phyloP scores from a whole-genome alignment of 805 yeast species.

The Suhomyces xylopsoci region DNA sequence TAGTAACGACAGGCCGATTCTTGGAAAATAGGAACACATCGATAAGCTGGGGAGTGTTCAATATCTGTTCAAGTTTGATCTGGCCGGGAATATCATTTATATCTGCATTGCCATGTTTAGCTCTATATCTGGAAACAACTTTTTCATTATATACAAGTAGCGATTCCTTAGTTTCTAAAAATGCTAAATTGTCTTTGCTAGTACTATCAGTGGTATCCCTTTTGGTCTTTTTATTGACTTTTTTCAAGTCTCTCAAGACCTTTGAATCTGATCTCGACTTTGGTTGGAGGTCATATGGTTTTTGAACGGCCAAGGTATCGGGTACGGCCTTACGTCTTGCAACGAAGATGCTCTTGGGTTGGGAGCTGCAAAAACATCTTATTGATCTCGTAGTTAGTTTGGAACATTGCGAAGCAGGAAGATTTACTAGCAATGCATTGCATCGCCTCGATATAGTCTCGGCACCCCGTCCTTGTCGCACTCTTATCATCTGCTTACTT shows the following conservation, averaged over 20 bases:
- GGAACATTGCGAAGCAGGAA: neutral
- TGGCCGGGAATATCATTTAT: neutral
- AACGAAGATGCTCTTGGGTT: neutral
- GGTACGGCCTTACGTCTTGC: conserved; percentile 1
- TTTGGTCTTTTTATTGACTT: conserved; percentile 21
- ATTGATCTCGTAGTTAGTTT: neutral
- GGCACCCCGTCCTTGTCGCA: neutral
- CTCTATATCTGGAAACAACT: neutral
- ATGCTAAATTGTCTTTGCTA: conserved; percentile 21
- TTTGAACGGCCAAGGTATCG: neutral
- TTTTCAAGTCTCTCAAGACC: conserved; percentile 8
- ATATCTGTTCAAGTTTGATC: conserved; percentile 11
- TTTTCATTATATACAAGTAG: conserved; percentile 8
- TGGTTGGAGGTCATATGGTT: neutral
- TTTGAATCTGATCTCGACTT: neutral
- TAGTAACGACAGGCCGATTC: conserved; percentile 15
- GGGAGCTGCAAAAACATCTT: neutral
- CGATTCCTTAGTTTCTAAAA: conserved; percentile 24
- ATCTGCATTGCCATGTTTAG: neutral
- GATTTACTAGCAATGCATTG: neutral
- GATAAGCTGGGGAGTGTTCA: conserved; percentile 20
- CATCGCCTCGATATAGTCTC: neutral
- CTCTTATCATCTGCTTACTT: neutral
- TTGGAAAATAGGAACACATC: conserved; percentile 22
- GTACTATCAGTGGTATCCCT: conserved; percentile 30